Base-by-base conservation (phyloP, 2,329 filamentous ascomycete genomes). In the Rachicladosporium sp. region DNA sequence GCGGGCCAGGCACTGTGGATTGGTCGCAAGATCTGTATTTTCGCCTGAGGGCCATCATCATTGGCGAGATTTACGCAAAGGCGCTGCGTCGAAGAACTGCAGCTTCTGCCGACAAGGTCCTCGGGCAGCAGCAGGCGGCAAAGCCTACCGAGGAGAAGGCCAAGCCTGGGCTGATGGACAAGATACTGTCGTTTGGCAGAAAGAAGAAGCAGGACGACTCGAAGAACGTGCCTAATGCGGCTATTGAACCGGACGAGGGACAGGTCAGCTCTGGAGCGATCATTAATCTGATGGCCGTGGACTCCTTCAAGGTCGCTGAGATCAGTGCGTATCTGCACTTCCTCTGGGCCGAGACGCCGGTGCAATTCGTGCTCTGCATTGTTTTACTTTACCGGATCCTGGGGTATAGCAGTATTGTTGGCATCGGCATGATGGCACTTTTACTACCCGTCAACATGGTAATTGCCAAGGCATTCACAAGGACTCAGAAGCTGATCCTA, bases 221-320 rank as follows among this genome's bases (percentile, higher is more conserved):
- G 4, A 49, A 50, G 23, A 39, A 68, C 44, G 61, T 67, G 41
- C 53, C 63, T 27, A 55, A 60, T 32, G 43, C 48, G 10, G 50
- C 53, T 19, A 39, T 50, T 52, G 13, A 52, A 55, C 35, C 27
- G 4, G 40, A 42, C 29, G 45, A 54, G 0, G 43, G 41, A 8
- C 86, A 93, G 64, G 89, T 87, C 31, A 95, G 91, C 45, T 73
- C 93, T 37, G 91, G 91, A 46, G 93, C 91, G n/a, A 95, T 98
- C 55, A 98, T 98, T 67, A 98, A 96, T 61, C 70, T 98, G 49
- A 98, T 98, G 91, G 93, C 91, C 8, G 93, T 98, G 31, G 91
- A 98, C 67, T 95, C 89, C 35, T 96, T 96, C 76, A 98, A 98
- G 65, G 86, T 98, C 40, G 83, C 85, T 46, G 91, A 98, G 58